These are phyloP conservation scores for Dendrocalamus latiflorus DNA, from an alignment of 202 grass and related monocot genomes.

Conservation along the genomic window DNA sequence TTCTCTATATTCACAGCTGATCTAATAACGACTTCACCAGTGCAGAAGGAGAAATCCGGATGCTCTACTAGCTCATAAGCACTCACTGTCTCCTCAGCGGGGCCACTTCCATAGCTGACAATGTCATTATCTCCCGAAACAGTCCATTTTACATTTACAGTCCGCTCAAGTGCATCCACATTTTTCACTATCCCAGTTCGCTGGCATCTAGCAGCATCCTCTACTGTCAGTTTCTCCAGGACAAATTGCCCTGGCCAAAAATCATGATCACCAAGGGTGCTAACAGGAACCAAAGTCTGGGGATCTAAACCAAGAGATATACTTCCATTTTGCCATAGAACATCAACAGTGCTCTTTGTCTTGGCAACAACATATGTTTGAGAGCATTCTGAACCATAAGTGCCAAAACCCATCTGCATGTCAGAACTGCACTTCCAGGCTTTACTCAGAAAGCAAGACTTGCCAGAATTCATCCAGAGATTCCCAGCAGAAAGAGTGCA, in stretches of 20 bases:
- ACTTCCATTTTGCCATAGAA: constrained; percentile 90
- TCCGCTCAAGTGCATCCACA: constrained; percentile 69
- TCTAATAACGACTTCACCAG: constrained; percentile 68
- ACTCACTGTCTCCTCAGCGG: constrained; percentile 73
- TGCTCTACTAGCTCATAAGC: constrained; percentile 93
- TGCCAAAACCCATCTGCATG: constrained; percentile 23
- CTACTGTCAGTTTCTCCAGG: constrained; percentile 55
- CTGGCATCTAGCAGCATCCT: constrained; percentile 39
- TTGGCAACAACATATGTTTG: constrained; percentile 75
- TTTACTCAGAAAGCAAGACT: constrained; percentile 19
- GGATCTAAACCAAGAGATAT: constrained; percentile 65
- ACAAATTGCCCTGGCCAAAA: constrained; percentile 95
- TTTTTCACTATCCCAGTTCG: constrained; percentile 64
- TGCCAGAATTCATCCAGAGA: constrained; percentile 24
- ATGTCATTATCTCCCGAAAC: constrained; percentile 33
- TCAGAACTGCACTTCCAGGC: constrained; percentile 21
- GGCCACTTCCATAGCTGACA: constrained; percentile 31
- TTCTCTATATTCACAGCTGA: constrained; percentile 48
- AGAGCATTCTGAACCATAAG: constrained; percentile 33
- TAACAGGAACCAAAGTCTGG: constrained; percentile 62
- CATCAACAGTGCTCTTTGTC: constrained; percentile 73
- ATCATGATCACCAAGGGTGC: constrained; percentile 84
- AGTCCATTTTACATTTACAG: constrained; percentile 83
- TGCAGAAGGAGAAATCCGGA: constrained; percentile 72
- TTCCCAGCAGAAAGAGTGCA: constrained; percentile 57